These are phyloP conservation scores for Curvularia spicifera DNA, from an alignment of 2,329 filamentous ascomycete species.

Conservation along the genomic window DNA sequence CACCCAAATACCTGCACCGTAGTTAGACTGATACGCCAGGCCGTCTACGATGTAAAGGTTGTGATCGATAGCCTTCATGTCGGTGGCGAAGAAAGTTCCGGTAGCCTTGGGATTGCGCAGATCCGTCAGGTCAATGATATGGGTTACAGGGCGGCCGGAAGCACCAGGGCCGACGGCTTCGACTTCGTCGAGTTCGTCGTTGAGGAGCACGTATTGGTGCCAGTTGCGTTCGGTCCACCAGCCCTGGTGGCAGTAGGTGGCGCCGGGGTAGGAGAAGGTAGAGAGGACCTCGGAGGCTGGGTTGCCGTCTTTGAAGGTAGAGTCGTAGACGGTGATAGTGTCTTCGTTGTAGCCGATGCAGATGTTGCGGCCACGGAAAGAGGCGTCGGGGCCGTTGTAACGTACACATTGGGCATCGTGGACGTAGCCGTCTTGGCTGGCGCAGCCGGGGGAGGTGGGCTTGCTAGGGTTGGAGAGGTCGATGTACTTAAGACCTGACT, in stretches of 20 bases:
- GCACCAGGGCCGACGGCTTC: conserved; percentile 37
- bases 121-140: conserved; percentile 45
- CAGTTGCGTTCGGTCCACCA: conserved; percentile 56
- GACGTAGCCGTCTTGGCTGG: conserved; percentile 63
- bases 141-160: conserved; percentile 43
- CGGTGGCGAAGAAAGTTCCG: conserved; percentile 50
- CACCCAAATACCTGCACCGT: conserved; percentile 50
- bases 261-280: conserved; percentile 60
- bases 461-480: conserved; percentile 62
- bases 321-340: conserved; percentile 59
- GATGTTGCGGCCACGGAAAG: conserved; percentile 59
- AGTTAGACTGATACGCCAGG: conserved; percentile 52
- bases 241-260: conserved; percentile 64
- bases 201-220: conserved; percentile 44
- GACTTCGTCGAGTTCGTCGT: conserved; percentile 45
- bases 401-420: conserved; percentile 67
- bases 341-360: conserved; percentile 65
- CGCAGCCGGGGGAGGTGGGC: conserved; percentile 60
- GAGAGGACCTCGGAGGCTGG: conserved; percentile 64
- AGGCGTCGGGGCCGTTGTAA: conserved; percentile 59
- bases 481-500: conserved; percentile 63
- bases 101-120: conserved; percentile 49
- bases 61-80: conserved; percentile 52
- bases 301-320: conserved; percentile 60
- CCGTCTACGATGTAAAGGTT: conserved; percentile 55